Conservation (phyloP, 352 stramenopile genomes). For the Phytophthora macrochlamydospora region DNA sequence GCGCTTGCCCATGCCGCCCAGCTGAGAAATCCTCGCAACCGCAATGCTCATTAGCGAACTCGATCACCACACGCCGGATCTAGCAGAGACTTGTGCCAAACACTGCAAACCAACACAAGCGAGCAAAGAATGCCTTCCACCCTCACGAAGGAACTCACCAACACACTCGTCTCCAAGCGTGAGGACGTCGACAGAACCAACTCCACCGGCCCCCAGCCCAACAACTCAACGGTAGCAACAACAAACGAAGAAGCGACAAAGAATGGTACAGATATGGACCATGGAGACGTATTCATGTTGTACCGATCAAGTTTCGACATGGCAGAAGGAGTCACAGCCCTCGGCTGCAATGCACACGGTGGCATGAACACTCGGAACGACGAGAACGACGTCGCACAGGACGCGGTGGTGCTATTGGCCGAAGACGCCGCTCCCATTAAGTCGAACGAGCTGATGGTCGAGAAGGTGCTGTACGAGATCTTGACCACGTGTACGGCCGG, state of each 20-base stretch:
- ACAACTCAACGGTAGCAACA: conserved; percentile 21
- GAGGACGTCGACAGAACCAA: no score
- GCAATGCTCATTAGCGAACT: conserved; percentile 26
- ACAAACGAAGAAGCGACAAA: conserved; percentile 16
- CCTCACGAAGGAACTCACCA: conserved; percentile 19
- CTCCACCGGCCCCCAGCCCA: conserved; percentile 9
- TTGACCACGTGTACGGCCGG: not conserved
- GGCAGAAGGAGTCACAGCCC: conserved; percentile 11
- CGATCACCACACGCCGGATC: conserved; percentile 18
- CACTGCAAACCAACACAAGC: conserved; percentile 2
- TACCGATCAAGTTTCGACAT: conserved; percentile 23
- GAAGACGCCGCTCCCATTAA: conserved; percentile 16
- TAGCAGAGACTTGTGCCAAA: conserved; percentile 2
- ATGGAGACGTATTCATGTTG: conserved; percentile 13
- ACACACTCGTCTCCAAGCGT: no score
- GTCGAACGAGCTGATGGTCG: conserved; percentile 21
- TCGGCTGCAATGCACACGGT: conserved; percentile 20
- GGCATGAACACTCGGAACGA: conserved; percentile 22
- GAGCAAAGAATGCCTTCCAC: conserved; percentile 23
- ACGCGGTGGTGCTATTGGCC: not conserved
- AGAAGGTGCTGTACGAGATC: conserved; percentile 20
- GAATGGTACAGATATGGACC: conserved; percentile 16
- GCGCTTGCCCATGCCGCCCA: conserved; percentile 19
- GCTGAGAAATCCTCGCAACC: conserved; percentile 11
- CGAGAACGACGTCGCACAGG: conserved; percentile 7